Base-by-base conservation (phyloP, 139 green algal species). In the Mychonastes homosphaera region DNA sequence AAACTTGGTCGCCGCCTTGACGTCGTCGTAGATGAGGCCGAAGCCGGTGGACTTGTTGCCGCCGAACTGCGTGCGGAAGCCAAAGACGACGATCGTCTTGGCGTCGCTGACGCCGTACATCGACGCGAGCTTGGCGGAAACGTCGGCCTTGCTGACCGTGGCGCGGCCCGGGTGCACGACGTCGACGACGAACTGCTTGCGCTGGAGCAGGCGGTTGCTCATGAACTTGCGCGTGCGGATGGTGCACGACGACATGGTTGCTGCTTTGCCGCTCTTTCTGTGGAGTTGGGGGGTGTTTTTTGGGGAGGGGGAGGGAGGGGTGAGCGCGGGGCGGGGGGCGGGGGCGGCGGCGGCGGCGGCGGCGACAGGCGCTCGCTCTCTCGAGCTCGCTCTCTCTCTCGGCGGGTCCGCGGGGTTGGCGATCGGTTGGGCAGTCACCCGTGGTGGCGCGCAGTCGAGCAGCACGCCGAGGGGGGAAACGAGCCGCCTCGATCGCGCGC, bases 11-110 rank as follows among this genome's bases (percentile, higher is more conserved):
- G 78, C 77, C 15, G 83, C 76, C 41, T 96, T 87, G 10, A 98
- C 45, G 56, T 76, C 87, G 75, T 99, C 91, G 66, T 98, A 98
- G 78, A 98, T 98, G 51, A 99, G 77, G 41, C 93, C 93, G 60
- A 99, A 99, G 54, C 93, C 93, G 29, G 91, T 96, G 41, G 85
- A 95, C 85, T 96, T 98, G 70, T 93, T 93, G 72, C 93, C 93
- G 86, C 93, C 93, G 74, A 98, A 99, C 78, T 88, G 89, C 44
- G 92, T 98, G 38, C 84, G 73, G 80, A 99, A 94, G 51, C 93
- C 93, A 61, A 98, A 99, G 41, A 97, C 74, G 55, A 91, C 90
- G 51, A 98, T 82, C 48, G 56, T 70, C 56, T 90, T 74, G 34
- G 57, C 36, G 73, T 98, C 90, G 67, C 84, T 84, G 28, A 95